Evolutionary conservation across 2,329 filamentous ascomycete species (phyloP).

Genomic region (Purpureocillium takamizusanense): DNA sequence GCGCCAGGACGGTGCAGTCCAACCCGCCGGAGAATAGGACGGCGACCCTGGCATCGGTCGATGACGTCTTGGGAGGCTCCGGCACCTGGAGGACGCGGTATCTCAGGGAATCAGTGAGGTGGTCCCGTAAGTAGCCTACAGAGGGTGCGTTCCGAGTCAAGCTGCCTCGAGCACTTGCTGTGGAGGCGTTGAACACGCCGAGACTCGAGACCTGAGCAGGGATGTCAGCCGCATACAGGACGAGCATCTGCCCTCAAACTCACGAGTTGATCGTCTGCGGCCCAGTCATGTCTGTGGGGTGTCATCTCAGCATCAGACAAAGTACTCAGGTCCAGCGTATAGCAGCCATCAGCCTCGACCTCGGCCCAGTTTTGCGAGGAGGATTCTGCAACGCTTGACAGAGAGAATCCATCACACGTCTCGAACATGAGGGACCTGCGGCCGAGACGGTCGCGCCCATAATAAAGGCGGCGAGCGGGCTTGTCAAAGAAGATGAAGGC

Average conservation of each 20-base stretch:
- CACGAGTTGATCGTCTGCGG: constrained; percentile 31
- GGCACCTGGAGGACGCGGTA: constrained; percentile 60
- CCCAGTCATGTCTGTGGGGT: constrained; percentile 20
- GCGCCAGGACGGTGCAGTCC: constrained; percentile 82
- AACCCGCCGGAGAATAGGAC: constrained; percentile 90
- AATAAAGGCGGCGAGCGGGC: constrained; percentile 55
- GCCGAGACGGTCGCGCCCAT: constrained; percentile 79
- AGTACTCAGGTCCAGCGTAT: constrained; percentile 52
- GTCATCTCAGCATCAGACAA: constrained; percentile 4
- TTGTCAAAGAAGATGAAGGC: constrained; percentile 79
- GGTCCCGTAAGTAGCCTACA: constrained; percentile 42
- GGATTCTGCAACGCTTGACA: constrained; percentile 64
- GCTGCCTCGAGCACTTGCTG: constrained; percentile 24
- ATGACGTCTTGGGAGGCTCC: constrained; percentile 32
- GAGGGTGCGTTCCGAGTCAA: constrained; percentile 30
- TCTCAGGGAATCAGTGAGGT: constrained; percentile 52
- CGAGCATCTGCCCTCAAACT: constrained; percentile 20
- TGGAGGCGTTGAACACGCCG: constrained; percentile 39
- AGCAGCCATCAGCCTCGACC: constrained; percentile 77
- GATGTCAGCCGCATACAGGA: constrained; percentile 28
- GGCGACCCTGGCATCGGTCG: constrained; percentile 49
- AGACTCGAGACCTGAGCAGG: constrained; percentile 42
- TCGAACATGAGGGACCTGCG: constrained; percentile 69
- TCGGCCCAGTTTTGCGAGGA: constrained; percentile 56
- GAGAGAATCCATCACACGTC: constrained; percentile 37